Evolutionary conservation across 2,329 filamentous ascomycete species (phyloP).

Genomic region (Fusarium camptoceras): DNA sequence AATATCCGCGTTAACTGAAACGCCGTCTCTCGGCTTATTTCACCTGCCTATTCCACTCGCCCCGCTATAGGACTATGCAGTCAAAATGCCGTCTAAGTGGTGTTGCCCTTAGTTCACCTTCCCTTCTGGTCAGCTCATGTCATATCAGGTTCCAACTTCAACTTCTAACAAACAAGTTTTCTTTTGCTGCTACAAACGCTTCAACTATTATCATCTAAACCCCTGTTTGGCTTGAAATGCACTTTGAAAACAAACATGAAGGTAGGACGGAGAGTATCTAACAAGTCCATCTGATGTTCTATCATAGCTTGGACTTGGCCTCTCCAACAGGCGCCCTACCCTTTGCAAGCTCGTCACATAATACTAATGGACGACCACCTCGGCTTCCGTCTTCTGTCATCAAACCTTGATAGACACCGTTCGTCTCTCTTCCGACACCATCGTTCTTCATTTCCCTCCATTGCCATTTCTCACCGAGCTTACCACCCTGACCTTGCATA

Average conservation of each 20-base stretch:
- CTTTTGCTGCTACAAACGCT: slow-evolving; percentile 27
- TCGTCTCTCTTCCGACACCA: slow-evolving; percentile 48
- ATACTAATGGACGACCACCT: slow-evolving; percentile 59
- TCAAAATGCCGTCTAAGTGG: slow-evolving; percentile 4
- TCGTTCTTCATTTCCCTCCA: slow-evolving; percentile 69
- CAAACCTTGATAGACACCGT: slow-evolving; percentile 55
- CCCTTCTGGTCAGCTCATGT: slow-evolving; percentile 13
- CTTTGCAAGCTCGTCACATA: slow-evolving; percentile 58
- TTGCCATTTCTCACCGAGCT: slow-evolving; percentile 69
- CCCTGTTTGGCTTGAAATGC: neutral
- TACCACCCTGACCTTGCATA: slow-evolving; percentile 59
- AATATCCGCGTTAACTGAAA: slow-evolving; percentile 23
- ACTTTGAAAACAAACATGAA: neutral
- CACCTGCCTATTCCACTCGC: slow-evolving; percentile 26
- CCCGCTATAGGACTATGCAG: slow-evolving; percentile 27
- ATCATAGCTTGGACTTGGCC: slow-evolving; percentile 44
- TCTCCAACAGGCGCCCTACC: slow-evolving; percentile 32
- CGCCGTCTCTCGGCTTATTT: slow-evolving; percentile 8
- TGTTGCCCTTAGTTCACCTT: slow-evolving; percentile 16
- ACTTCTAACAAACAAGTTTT: slow-evolving; percentile 6
- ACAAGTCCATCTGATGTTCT: slow-evolving; percentile 30
- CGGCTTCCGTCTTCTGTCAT: slow-evolving; percentile 66
- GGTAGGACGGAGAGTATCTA: neutral
- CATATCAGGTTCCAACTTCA: slow-evolving; percentile 2
- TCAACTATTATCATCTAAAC: slow-evolving; percentile 8